Evolutionary conservation across 345 rosid genomes (phyloP), one percentile per base, ranked within the genome.

Genomic region (Lepidium sativum): DNA sequence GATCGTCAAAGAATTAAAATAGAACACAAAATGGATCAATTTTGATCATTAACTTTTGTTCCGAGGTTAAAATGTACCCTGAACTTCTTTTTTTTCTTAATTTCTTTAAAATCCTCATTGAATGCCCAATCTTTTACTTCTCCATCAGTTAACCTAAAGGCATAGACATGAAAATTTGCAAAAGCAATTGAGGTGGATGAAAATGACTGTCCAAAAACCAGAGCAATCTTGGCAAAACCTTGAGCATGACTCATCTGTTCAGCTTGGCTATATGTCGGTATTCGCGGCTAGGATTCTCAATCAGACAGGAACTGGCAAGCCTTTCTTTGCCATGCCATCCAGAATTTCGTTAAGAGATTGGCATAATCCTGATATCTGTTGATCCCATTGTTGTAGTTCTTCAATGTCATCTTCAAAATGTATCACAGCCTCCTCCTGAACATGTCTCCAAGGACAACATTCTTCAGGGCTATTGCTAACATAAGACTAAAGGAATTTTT

Each of bases 331-430:
- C 97, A 89, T 87, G 75, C 89, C 78, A 57, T 88, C 99, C 31
- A 90, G 84, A 62, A 94, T 80, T 65, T 88, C 99, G 39, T 90
- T 94, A 71, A 94, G 83, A 9, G 96, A 87, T 75, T 94, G 99
- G 75, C 96, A 90, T 29, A 94, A 81, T 35, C 96, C 96, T 21
- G 84, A 95, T 62, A 94, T 90, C 96, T 87, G 97, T 65, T 94
- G 97, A 84, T 90, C 99, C 99, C 97, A 94, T 72, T 83, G 99
- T 73, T 85, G 96, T 72, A 94, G 81, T 69, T 90, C 97, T 52
- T 88, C 95, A 12, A 90, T 82, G 74, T 88, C 99, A 68, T 94
- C 99, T 72, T 90, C 97, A 63, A 94, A 94, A 75, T 94, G 97
- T 67, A 94, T 90, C 61, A 90, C 87, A 42, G 96, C 97, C 77